Conservation (phyloP, 2,329 filamentous ascomycete species). For the Aspergillus hiratsukae region DNA sequence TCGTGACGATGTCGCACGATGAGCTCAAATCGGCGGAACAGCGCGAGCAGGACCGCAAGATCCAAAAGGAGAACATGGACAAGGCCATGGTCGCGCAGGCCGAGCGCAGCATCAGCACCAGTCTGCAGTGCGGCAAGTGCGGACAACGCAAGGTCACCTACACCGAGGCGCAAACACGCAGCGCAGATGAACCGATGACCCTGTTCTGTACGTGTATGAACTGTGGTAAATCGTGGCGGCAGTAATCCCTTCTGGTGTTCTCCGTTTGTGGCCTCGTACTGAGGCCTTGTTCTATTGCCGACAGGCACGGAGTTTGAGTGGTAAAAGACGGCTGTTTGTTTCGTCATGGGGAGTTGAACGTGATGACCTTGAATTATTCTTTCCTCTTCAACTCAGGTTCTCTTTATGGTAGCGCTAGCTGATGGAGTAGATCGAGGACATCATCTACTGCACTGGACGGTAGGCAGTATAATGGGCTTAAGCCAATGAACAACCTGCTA, state of each 20-base stretch:
- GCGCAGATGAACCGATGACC: slow-evolving; percentile 80
- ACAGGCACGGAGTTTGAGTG: slow-evolving; percentile 15
- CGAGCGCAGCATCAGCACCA: slow-evolving; percentile 84
- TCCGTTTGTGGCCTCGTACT: not conserved
- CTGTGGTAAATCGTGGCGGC: slow-evolving; percentile 46
- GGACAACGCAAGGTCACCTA: slow-evolving; percentile 93
- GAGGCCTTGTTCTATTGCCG: not conserved
- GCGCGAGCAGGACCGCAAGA: slow-evolving; percentile 67
- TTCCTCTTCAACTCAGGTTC: not conserved
- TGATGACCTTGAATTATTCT: not conserved
- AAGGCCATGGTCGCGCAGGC: slow-evolving; percentile 91
- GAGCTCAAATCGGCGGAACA: slow-evolving; percentile 87
- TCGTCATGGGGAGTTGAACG: not conserved
- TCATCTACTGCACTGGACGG: not conserved
- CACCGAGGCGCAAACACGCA: slow-evolving; percentile 89
- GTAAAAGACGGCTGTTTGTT: slow-evolving; percentile 4
- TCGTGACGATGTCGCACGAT: slow-evolving; percentile 82
- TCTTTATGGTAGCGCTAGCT: not conserved
- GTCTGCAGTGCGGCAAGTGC: slow-evolving; percentile 85
- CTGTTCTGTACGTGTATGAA: slow-evolving; percentile 46
- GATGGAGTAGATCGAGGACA: not conserved
- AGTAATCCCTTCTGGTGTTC: slow-evolving; percentile 23
- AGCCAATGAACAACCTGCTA: not conserved
- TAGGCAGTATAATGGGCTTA: not conserved
- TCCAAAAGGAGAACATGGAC: slow-evolving; percentile 92